Base-by-base conservation (phyloP, 2,329 filamentous ascomycete genomes). In the Clonostachys rosea region DNA sequence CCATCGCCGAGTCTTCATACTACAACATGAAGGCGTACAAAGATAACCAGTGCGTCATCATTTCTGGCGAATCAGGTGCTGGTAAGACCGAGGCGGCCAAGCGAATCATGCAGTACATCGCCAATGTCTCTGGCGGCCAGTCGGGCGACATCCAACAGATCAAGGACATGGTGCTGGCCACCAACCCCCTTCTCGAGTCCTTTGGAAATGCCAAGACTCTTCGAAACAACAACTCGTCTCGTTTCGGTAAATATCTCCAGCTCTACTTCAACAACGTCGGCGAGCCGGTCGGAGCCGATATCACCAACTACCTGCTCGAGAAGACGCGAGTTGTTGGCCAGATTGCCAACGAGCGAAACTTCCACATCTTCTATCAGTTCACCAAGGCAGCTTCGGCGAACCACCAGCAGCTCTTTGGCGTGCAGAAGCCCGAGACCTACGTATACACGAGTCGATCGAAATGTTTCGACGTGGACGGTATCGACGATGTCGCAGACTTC, bases 21-120 rank as follows among this genome's bases (percentile, higher is more conserved):
- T 97, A 97, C 75, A 97, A 99, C 75, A 97, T 99, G 94, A 97
- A 97, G 68, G 92, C 91, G 42, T 99, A 99, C 77, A 90, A 90
- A 62, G 94, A 97, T 59, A 97, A 97, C 73, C 94, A 99, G 68
- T 97, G 94, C 72, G 92, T 99, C 56, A 99, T 99, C 68, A 99
- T 99, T 58, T 97, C 94, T 5, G 94, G 94, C 64, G 94, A 99
- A 71, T 97, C 94, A 4, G 94, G 94, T 64, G 94, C 94, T 34
- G 94, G 94, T 66, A 99, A 99, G 78, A 99, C 94, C 13, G 94
- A 99, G 70, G 94, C 94, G 6, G 94, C 94, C 50, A 97, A 99
- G 79, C 87, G 92, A 59, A 88, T 99, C 61, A 99, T 99, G 92
- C 94, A 99, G 71, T 99, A 99, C 71, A 97, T 99, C 66, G 94